Base-by-base conservation (phyloP, 768 basidiomycete genomes). In the Xerocomellus intermedius region DNA sequence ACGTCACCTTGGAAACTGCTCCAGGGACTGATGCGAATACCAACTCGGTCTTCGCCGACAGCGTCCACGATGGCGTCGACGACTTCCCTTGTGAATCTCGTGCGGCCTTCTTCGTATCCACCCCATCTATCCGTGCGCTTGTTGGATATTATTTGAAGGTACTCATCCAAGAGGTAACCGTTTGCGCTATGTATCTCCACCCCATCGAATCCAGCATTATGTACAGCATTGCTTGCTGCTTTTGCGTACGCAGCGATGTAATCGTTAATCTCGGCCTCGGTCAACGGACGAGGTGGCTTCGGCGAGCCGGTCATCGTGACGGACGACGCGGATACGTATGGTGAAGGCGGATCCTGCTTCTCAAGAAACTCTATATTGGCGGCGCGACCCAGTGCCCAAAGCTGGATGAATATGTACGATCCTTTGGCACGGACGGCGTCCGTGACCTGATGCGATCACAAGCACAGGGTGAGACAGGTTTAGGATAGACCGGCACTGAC, bases 71-170 rank as follows among this genome's bases (percentile, higher is more conserved):
- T 69, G 2, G 81, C 82, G 35, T 80, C 74, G 9, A 82, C 64
- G 38, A 86, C 72, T 55, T 85, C 82, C 7, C 85, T 69, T 0
- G 68, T 62, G 64, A 91, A 89, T 26, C 81, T 74, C 1, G 76
- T 72, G 6, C 89, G 74, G 52, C 79, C 81, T 65, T 85, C 81
- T 28, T 88, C 69, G 42, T 77, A 79, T 2, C 89, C 89, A 0
- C 89, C 89, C 66, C 86, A 91, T 42, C 77, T 71, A 64, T 89
- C 87, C 8, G 77, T 81, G 16, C 86, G 76, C 5, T 75, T 62
- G 67, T 88, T 88, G 35, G 73, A 73, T n/a, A 74, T 64, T 26
- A 78, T 73, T 60, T 86, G 82, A 10, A 84, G 56, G 74, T 88
- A 87, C 64, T 88, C 83, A 61, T 87, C 82, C 14, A 77, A 51